These are phyloP conservation scores for Pontederia paniculata DNA, from an alignment of 176 grass and related monocot species.

Conservation along the genomic window DNA sequence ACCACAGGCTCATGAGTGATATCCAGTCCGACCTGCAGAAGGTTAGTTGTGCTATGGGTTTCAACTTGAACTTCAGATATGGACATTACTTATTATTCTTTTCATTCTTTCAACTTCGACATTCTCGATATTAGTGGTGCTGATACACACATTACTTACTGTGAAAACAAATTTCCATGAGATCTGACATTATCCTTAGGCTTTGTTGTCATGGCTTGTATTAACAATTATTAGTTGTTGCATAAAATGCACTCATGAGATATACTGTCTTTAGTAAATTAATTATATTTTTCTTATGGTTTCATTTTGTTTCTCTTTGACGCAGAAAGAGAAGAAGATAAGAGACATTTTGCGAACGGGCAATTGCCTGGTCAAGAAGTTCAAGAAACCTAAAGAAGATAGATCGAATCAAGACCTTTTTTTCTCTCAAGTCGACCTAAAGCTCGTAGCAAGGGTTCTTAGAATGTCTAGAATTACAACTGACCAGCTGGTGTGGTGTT, in stretches of 20 bases:
- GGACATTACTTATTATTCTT: neutral
- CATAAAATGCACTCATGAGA: neutral
- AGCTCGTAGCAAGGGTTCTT: conserved; percentile 62
- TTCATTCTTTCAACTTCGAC: too few species aligned
- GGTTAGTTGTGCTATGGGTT: conserved; percentile 27
- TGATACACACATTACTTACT: too few species aligned
- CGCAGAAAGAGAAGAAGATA: conserved; percentile 82
- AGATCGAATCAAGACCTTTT: conserved; percentile 68
- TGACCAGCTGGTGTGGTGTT: conserved; percentile 89
- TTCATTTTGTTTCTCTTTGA: conserved; percentile 1
- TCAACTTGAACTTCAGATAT: neutral
- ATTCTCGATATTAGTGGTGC: too few species aligned
- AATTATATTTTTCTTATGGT: neutral
- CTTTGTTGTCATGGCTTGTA: too few species aligned
- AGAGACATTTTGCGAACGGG: conserved; percentile 79
- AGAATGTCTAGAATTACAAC: conserved; percentile 67
- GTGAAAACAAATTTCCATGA: too few species aligned
- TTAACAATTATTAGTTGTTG: too few species aligned
- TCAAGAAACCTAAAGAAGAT: conserved; percentile 91
- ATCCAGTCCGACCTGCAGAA: conserved; percentile 65
- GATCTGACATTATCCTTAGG: too few species aligned
- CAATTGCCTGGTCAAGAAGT: conserved; percentile 94
- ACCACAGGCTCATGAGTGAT: conserved; percentile 50
- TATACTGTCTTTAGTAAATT: neutral
- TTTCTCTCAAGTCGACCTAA: conserved; percentile 87